These are phyloP conservation scores for Aureobasidium uvarum DNA, from an alignment of 2,329 filamentous ascomycete species.

Conservation along the genomic window DNA sequence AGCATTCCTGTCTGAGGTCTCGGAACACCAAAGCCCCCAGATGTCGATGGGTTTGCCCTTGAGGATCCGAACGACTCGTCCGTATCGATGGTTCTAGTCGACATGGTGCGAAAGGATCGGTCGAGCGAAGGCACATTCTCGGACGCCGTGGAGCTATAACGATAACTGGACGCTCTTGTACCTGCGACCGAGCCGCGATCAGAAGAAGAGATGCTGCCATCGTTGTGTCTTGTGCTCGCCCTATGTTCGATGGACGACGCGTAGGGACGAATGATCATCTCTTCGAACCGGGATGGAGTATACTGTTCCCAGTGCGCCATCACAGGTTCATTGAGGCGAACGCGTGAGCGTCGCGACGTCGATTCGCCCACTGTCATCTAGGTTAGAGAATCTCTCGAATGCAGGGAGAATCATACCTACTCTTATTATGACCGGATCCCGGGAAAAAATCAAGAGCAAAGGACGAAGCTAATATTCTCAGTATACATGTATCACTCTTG, in stretches of 20 bases:
- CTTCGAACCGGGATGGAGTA: background rate
- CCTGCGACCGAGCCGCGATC: background rate
- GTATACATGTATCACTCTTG: background rate
- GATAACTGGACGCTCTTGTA: background rate
- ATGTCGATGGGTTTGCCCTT: background rate
- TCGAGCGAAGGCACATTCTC: slow-evolving; percentile 9
- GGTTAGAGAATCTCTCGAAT: background rate
- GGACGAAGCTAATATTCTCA: background rate
- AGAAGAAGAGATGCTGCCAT: background rate
- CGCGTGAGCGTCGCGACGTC: background rate
- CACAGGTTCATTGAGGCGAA: background rate
- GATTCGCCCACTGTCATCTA: background rate
- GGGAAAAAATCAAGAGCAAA: background rate
- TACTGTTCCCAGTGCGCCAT: slow-evolving; percentile 10
- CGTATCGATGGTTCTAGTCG: background rate
- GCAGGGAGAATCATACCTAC: background rate
- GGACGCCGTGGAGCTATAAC: background rate
- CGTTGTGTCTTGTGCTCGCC: background rate
- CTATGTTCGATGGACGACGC: background rate
- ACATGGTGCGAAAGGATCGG: background rate
- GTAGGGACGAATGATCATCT: background rate
- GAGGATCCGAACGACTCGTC: background rate
- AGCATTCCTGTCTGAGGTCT: background rate
- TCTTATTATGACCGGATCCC: background rate
- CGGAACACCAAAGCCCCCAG: background rate